phyloP scores from a whole-genome alignment of 192 early-diverging fungal genomes.

The Mortierella claussenii region DNA sequence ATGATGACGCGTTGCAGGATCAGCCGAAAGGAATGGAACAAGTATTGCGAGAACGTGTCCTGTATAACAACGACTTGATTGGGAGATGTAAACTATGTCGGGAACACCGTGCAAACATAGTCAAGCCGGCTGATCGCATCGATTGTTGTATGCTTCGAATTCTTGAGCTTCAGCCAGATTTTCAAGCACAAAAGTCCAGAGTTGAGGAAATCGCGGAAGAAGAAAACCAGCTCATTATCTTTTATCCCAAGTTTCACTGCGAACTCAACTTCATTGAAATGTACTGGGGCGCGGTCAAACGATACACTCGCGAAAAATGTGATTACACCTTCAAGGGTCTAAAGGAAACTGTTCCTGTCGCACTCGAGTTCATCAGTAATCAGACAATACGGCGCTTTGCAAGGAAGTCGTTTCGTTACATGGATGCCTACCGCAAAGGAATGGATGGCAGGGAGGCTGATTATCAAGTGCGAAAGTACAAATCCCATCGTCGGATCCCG shows the following conservation, averaged over 20 bases:
- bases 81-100: constrained; percentile 1
- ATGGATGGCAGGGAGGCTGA: background rate
- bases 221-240: constrained; percentile 19
- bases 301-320: constrained; percentile 27
- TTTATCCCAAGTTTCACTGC: constrained; percentile 50
- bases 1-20: background rate
- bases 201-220: constrained; percentile 22
- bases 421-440: constrained; percentile 5
- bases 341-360: constrained; percentile 17
- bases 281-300: constrained; percentile 37
- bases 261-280: constrained; percentile 45
- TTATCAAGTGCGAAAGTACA: background rate
- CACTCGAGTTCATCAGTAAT: constrained; percentile 20
- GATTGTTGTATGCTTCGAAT: constrained; percentile 21
- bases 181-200: constrained; percentile 3
- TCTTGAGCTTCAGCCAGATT: constrained; percentile 20
- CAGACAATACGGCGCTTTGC: constrained; percentile 23
- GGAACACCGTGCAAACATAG: background rate
- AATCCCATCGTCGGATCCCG: constrained; percentile 7
- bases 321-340: constrained; percentile 32
- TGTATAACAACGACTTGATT: constrained; percentile 1
- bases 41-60: constrained; percentile 13
- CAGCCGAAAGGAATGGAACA: constrained; percentile 21
- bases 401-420: constrained; percentile 20
- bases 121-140: background rate